phyloP scores from a whole-genome alignment of 768 basidiomycete genomes.

The Macrolepiota dolichaula region DNA sequence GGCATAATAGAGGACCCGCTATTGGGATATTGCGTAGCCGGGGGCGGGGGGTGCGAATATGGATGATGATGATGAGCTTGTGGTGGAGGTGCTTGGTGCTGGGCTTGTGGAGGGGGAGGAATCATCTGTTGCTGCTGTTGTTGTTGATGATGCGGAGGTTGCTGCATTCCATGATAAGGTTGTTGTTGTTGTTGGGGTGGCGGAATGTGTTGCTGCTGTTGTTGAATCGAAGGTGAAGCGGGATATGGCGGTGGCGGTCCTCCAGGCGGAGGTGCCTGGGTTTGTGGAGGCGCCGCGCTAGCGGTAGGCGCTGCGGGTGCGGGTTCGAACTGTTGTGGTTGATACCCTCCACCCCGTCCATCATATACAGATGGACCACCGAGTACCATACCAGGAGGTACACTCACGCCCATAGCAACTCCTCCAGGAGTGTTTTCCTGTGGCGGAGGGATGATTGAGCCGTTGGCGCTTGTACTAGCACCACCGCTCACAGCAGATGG shows the following conservation, averaged over 20 bases:
- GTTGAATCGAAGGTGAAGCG: slow-evolving; percentile 7
- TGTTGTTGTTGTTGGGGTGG: slow-evolving; percentile 17
- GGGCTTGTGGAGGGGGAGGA: slow-evolving; percentile 15
- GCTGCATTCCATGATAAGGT: slow-evolving; percentile 15
- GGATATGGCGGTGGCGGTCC: slow-evolving; percentile 9
- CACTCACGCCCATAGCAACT: slow-evolving; percentile 16
- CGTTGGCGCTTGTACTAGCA: background rate
- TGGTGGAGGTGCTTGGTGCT: slow-evolving; percentile 20
- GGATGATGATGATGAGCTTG: slow-evolving; percentile 20
- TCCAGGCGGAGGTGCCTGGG: slow-evolving; percentile 18
- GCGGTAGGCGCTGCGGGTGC: slow-evolving; percentile 16
- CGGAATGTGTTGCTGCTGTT: slow-evolving; percentile 15
- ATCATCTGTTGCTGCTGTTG: slow-evolving; percentile 18
- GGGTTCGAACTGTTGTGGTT: slow-evolving; percentile 20
- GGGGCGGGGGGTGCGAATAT: slow-evolving; percentile 17
- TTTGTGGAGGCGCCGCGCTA: slow-evolving; percentile 15
- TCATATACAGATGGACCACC: slow-evolving; percentile 30
- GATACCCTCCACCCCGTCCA: slow-evolving; percentile 25
- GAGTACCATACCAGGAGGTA: slow-evolving; percentile 17
- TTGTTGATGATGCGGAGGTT: slow-evolving; percentile 15
- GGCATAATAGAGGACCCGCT: background rate
- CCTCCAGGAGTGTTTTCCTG: slow-evolving; percentile 10
- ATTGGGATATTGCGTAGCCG: background rate
- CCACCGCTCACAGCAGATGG: slow-evolving; percentile 13
- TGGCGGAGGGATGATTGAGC: slow-evolving; percentile 5